phyloP scores from a whole-genome alignment of 176 grass and related monocot species.

The Triticum dicoccoides region DNA sequence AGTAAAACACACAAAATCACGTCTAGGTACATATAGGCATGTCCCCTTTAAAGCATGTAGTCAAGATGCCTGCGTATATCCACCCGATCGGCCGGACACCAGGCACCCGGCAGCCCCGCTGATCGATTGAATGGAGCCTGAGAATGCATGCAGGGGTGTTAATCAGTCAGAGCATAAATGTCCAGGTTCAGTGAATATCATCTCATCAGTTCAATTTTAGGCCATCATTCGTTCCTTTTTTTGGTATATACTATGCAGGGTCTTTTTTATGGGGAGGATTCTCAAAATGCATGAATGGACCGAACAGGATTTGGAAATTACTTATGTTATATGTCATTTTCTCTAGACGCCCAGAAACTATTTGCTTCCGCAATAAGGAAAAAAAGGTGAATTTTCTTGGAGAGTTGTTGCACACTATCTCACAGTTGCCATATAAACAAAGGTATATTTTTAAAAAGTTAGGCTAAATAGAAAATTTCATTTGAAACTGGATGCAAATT shows the following conservation, averaged over 20 bases:
- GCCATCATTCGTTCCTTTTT: background rate
- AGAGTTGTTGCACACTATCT: no score
- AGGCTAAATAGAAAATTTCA: background rate
- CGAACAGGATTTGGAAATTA: background rate
- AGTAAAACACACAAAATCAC: background rate
- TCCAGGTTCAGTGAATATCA: conserved; percentile 4
- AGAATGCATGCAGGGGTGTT: background rate
- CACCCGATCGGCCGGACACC: background rate
- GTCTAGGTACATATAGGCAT: conserved; percentile 3
- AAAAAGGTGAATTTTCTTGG: no score
- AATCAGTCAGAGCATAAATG: background rate
- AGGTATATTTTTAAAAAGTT: background rate
- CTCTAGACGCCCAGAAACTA: background rate
- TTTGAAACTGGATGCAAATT: background rate
- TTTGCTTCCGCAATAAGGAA: background rate
- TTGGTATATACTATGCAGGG: no score
- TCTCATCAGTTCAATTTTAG: background rate
- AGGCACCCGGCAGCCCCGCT: background rate
- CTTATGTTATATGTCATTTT: no score
- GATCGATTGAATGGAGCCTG: background rate
- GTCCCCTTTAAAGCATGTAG: background rate
- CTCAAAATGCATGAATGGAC: background rate
- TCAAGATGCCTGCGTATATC: background rate
- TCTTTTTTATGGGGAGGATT: background rate
- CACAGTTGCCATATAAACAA: background rate